Percentiles rank a stretch among this genome's conserved stretches.
Conservation (phyloP, 2,329 filamentous ascomycete genomes). For the Cercospora berteroae region DNA sequence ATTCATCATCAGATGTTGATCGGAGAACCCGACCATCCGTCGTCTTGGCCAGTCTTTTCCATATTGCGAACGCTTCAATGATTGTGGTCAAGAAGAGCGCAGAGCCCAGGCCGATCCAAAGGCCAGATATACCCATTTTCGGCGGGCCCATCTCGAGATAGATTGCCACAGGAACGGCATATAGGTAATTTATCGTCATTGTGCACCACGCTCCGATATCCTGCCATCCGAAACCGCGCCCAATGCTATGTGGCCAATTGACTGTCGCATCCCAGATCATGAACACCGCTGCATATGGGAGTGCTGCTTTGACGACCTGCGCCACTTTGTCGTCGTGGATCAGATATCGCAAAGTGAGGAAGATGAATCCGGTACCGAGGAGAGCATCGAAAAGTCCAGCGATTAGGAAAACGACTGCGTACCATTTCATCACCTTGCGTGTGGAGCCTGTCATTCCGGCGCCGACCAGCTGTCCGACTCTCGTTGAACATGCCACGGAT, state of each 20-base stretch:
- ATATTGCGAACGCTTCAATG: constrained; percentile 13
- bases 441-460: constrained; percentile 38
- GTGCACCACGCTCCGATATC: constrained; percentile 41
- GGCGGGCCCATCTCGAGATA: constrained; percentile 39
- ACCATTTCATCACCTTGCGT: constrained; percentile 35
- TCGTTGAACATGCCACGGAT: constrained; percentile 41
- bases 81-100: constrained; percentile 13
- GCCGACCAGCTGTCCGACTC: constrained; percentile 43
- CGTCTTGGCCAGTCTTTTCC: constrained; percentile 11
- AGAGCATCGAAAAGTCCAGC: constrained; percentile 39
- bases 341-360: constrained; percentile 38
- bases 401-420: constrained; percentile 35
- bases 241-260: constrained; percentile 39
- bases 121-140: constrained; percentile 37
- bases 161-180: constrained; percentile 41
- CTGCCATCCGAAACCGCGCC: constrained; percentile 41
- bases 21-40: constrained; percentile 4
- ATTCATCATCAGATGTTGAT: not conserved
- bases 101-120: constrained; percentile 39
- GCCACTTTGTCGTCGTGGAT: constrained; percentile 39
- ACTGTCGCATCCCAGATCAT: constrained; percentile 41
- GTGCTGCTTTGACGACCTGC: constrained; percentile 35
- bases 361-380: constrained; percentile 34
- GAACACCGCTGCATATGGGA: constrained; percentile 41
- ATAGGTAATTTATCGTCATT: constrained; percentile 40